phyloP scores from a whole-genome alignment of 768 basidiomycete genomes.

The Lentinula aciculospora region DNA sequence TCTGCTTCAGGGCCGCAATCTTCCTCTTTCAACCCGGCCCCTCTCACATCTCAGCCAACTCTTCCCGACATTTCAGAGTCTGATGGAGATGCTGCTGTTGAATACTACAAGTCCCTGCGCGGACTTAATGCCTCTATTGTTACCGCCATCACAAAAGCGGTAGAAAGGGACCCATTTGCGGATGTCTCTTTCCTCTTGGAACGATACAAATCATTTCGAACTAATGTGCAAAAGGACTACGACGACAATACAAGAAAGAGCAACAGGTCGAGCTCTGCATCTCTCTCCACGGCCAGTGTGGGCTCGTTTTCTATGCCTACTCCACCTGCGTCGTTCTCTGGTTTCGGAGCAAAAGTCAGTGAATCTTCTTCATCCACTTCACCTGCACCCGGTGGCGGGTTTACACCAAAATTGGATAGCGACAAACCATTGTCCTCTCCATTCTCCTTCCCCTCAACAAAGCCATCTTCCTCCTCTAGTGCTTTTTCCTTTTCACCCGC shows the following conservation, averaged over 20 bases:
- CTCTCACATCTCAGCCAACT: constrained; percentile 11
- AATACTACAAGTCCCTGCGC: constrained; percentile 66
- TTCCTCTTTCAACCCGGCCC: constrained; percentile 7
- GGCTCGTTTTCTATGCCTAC: constrained; percentile 18
- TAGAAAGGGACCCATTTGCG: constrained; percentile 66
- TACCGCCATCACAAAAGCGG: constrained; percentile 47
- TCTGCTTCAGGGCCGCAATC: constrained; percentile 5
- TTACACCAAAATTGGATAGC: constrained; percentile 12
- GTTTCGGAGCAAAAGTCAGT: constrained; percentile 17
- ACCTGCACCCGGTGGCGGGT: constrained; percentile 15
- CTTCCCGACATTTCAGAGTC: constrained; percentile 10
- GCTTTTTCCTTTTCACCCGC: constrained; percentile 5
- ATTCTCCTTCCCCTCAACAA: constrained; percentile 17
- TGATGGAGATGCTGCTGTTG: constrained; percentile 29
- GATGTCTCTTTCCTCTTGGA: constrained; percentile 53
- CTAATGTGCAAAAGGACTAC: constrained; percentile 50
- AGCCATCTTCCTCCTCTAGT: constrained; percentile 2
- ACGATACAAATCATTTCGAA: constrained; percentile 53
- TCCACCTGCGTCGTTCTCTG: constrained; percentile 31
- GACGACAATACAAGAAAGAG: constrained; percentile 23
- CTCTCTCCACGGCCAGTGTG: constrained; percentile 1
- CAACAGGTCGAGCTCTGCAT: constrained; percentile 1
- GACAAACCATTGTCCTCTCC: constrained; percentile 5
- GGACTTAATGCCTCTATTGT: constrained; percentile 68
- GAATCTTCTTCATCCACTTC: constrained; percentile 15